Evolutionary conservation across 495 filamentous ascomycete genomes (phyloP), one percentile per base, ranked within the genome.

Genomic region (Penicillium simplicissimum): DNA sequence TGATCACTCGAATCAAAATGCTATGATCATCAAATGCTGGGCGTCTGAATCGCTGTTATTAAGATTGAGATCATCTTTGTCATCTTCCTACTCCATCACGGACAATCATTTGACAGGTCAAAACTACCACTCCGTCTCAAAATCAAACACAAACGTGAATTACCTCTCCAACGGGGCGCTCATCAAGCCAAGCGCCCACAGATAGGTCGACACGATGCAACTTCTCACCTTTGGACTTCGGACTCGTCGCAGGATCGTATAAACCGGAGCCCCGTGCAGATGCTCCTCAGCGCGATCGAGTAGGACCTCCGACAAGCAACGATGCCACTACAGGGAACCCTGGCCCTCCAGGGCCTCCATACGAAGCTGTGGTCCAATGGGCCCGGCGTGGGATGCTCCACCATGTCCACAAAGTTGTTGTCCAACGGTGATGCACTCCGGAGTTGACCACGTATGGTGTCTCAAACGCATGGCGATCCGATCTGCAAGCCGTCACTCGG

Each of bases 401-500:
- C 64, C 38, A 8, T 35, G 33, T 31, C 52, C 47, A 60, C 54
- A 42, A 51, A 59, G 42, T 36, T 52, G 42, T 28, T 59, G 37
- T 57, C 62, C 63, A 71, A 71, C 67, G 66, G 63, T 33, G 61
- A 65, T 65, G 62, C 62, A 63, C 57, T 69, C 64, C 60, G 42
- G 62, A 68, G 53, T 68, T 60, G 64, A 70, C 67, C 67, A 69
- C 67, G 67, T 69, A 70, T 54, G 37, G 37, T 73, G 68, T 74
- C 68, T 74, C 67, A 73, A 70, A 55, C 43, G 64, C 60, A 60
- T 64, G 73, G 67, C 75, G 71, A 76, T 76, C 75, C 17, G 73
- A 77, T 75, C 73, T 72, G 73, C 75, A 76, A 64, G 63, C 69
- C 67, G 65, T 72, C 69, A 69, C 52, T 63, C 48, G 56, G 64